phyloP scores from a whole-genome alignment of 2,329 filamentous ascomycete species.

The Colletotrichum magnum region DNA sequence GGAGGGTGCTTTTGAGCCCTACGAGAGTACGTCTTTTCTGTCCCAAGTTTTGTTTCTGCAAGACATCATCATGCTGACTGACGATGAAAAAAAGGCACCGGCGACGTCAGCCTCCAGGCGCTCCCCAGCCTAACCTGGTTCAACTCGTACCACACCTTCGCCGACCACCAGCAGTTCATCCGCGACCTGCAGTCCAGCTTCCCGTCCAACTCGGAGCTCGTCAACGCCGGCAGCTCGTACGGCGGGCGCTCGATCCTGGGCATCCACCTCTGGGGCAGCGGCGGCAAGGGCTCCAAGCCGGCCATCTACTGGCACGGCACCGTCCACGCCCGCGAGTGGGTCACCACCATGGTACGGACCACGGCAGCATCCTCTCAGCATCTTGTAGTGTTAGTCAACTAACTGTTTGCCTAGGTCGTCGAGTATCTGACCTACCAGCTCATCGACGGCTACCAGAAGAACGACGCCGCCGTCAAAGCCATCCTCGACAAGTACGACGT shows the following conservation, averaged over 20 bases:
- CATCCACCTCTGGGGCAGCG: constrained; percentile 67
- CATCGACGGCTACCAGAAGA: constrained; percentile 59
- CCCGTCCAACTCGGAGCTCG: constrained; percentile 61
- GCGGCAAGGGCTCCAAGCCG: constrained; percentile 60
- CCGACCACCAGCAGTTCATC: constrained; percentile 64
- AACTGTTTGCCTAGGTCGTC: too few species aligned
- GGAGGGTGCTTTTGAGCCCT: constrained; percentile 41
- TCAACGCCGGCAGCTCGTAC: constrained; percentile 62
- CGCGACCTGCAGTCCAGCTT: constrained; percentile 59
- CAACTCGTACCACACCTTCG: constrained; percentile 66
- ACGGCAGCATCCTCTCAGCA: not conserved
- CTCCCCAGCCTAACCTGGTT: constrained; percentile 60
- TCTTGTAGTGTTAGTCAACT: too few species aligned
- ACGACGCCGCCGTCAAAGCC: constrained; percentile 53
- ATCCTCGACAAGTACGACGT: constrained; percentile 76
- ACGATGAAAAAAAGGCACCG: constrained; percentile 8
- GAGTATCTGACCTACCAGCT: constrained; percentile 68
- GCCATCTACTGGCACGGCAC: constrained; percentile 70
- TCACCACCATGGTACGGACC: constrained; percentile 65
- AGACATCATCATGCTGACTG: too few species aligned
- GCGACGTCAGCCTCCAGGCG: constrained; percentile 6
- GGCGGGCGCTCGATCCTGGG: constrained; percentile 72
- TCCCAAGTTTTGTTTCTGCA: too few species aligned
- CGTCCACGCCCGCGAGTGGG: constrained; percentile 74
- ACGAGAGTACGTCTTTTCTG: constrained; percentile 23